Conservation (phyloP, 805 yeast species). For the Spathaspora arborariae region DNA sequence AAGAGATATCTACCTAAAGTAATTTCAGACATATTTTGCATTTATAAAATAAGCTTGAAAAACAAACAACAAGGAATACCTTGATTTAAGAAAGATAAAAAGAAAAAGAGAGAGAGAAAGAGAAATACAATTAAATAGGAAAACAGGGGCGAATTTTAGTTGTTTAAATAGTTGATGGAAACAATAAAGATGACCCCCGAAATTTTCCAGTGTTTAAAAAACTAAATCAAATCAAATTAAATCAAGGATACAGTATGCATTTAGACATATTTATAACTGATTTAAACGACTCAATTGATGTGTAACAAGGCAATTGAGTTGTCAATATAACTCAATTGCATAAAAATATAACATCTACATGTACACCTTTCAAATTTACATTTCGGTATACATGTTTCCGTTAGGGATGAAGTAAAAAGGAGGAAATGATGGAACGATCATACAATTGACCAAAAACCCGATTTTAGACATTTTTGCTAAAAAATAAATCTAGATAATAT, state of each 20-base stretch:
- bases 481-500: too few relatives aligned
- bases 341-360: too few relatives aligned
- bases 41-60: neutral
- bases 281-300: neutral
- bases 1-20: conserved; percentile 38
- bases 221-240: too few relatives aligned
- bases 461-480: neutral
- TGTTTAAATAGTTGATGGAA: too few relatives aligned
- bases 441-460: neutral
- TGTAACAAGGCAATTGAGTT: neutral
- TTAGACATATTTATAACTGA: too few relatives aligned
- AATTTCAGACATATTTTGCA: conserved; percentile 25
- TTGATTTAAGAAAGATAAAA: neutral
- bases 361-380: too few relatives aligned
- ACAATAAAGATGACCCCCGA: too few relatives aligned
- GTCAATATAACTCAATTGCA: too few relatives aligned
- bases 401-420: neutral
- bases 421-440: neutral
- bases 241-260: too few relatives aligned
- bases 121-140: too few relatives aligned
- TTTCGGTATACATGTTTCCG: neutral
- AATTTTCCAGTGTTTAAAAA: too few relatives aligned
- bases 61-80: neutral
- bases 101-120: neutral
- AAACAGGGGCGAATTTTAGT: too few relatives aligned